Evolutionary conservation across 805 yeast species (phyloP).

Genomic region (Saccharomycopsis sp.): DNA sequence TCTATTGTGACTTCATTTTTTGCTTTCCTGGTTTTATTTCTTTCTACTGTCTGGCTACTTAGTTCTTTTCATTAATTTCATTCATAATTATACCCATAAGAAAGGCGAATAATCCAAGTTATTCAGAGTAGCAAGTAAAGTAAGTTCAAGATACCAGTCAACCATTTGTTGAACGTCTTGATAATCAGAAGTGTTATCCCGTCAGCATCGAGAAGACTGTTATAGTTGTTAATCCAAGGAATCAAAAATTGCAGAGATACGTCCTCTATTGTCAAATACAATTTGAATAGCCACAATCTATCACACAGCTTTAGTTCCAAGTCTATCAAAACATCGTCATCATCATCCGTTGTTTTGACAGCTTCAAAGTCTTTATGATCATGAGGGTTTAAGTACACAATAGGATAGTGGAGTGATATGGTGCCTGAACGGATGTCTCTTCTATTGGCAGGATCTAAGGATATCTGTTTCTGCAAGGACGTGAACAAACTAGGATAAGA

Average conservation of each 20-base stretch:
- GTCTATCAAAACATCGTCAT: background rate
- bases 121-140: slow-evolving; percentile 1
- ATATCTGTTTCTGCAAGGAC: background rate
- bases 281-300: background rate
- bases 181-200: slow-evolving; percentile 39
- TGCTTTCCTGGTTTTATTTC: background rate
- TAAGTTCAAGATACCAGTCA: slow-evolving; percentile 11
- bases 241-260: background rate
- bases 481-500: slow-evolving; percentile 4
- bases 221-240: background rate
- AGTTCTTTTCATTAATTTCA: background rate
- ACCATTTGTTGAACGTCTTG: slow-evolving; percentile 34
- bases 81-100: background rate
- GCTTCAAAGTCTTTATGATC: background rate
- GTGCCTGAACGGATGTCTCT: slow-evolving; percentile 12
- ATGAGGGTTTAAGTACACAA: slow-evolving; percentile 1
- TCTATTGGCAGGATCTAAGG: slow-evolving; percentile 7
- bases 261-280: background rate
- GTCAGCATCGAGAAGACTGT: background rate
- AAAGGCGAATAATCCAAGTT: background rate
- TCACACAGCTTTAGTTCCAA: slow-evolving; percentile 2
- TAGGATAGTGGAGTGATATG: slow-evolving; percentile 12
- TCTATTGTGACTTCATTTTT: no score
- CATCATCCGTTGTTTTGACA: background rate
- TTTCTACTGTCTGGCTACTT: background rate